A percentile compares a stretch with the other conserved stretches of the same genome.
These are phyloP conservation scores for Kazachstania martiniae DNA, from an alignment of 805 yeast species.

Conservation along the genomic window DNA sequence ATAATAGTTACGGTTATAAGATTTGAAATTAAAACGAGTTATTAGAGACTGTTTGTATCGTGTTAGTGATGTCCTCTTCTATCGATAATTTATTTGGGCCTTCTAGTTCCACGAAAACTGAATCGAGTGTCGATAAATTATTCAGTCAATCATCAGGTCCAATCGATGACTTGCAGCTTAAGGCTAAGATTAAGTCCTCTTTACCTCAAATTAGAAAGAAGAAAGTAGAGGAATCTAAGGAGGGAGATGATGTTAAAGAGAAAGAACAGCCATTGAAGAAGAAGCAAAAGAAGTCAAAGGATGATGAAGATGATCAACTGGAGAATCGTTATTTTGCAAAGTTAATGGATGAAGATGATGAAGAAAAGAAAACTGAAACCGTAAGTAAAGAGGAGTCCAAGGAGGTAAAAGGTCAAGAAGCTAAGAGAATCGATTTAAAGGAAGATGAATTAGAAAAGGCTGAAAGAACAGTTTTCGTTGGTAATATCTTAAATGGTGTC, in stretches of 20 bases:
- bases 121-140: constrained; percentile 27
- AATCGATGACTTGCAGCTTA: constrained; percentile 25
- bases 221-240: constrained; percentile 11
- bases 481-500: constrained; percentile 62
- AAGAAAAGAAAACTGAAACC: constrained; percentile 8
- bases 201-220: constrained; percentile 2
- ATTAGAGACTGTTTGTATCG: too few species aligned
- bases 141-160: constrained; percentile 37
- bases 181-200: constrained; percentile 1
- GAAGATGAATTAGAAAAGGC: constrained; percentile 73
- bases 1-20: too few species aligned
- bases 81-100: constrained; percentile 27
- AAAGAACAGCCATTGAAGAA: constrained; percentile 2
- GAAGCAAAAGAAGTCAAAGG: constrained; percentile 6
- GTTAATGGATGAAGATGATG: constrained; percentile 31
- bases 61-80: too few species aligned
- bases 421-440: constrained; percentile 45
- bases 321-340: constrained; percentile 46
- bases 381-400: constrained; percentile 6
- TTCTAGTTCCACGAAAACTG: constrained; percentile 23
- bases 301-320: constrained; percentile 36
- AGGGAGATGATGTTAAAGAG: constrained; percentile 17
- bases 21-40: too few species aligned
- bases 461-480: constrained; percentile 76
- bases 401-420: constrained; percentile 7